Percentiles rank a stretch among this genome's conserved stretches.
phyloP scores from a whole-genome alignment of 139 green algal species.

The Chlamydomonas sphaeroides region DNA sequence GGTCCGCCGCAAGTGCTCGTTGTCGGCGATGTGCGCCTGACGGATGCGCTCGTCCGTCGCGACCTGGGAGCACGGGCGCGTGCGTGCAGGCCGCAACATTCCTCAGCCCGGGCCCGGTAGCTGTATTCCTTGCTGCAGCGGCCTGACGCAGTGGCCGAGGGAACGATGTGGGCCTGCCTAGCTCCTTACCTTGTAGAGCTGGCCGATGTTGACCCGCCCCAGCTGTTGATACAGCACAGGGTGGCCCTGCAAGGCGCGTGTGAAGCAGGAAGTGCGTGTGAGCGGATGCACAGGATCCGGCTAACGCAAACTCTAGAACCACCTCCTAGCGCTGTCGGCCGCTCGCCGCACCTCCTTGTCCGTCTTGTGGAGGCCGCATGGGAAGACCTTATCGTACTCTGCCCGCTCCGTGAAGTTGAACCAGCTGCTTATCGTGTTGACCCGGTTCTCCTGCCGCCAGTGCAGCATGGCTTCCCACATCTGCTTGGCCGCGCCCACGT shows the following conservation, averaged over 20 bases:
- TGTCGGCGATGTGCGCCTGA: constrained; percentile 89
- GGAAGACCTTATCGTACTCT: constrained; percentile 86
- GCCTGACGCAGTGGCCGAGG: too few species aligned
- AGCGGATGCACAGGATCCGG: too few species aligned
- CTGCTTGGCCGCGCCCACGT: constrained; percentile 49
- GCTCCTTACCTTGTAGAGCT: constrained; percentile 59
- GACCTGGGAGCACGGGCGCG: too few species aligned
- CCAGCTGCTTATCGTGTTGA: constrained; percentile 78
- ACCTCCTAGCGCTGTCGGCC: too few species aligned
- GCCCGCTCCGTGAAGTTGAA: constrained; percentile 89
- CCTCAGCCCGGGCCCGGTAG: too few species aligned
- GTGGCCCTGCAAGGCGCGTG: constrained; percentile 77
- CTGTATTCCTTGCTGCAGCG: too few species aligned
- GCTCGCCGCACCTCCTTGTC: constrained; percentile 57
- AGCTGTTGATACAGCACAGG: constrained; percentile 90
- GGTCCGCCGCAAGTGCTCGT: constrained; percentile 81
- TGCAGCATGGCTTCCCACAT: constrained; percentile 67
- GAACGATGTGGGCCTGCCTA: too few species aligned
- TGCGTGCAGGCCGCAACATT: too few species aligned
- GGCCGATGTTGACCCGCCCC: constrained; percentile 77
- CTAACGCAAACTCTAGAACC: too few species aligned
- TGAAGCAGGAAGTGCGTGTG: too few species aligned
- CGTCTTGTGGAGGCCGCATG: constrained; percentile 65
- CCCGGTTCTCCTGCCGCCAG: constrained; percentile 69
- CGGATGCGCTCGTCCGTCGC: constrained; percentile 87